Base-by-base conservation (phyloP, 352 stramenopile genomes). In the Pythium phragmiticola region DNA sequence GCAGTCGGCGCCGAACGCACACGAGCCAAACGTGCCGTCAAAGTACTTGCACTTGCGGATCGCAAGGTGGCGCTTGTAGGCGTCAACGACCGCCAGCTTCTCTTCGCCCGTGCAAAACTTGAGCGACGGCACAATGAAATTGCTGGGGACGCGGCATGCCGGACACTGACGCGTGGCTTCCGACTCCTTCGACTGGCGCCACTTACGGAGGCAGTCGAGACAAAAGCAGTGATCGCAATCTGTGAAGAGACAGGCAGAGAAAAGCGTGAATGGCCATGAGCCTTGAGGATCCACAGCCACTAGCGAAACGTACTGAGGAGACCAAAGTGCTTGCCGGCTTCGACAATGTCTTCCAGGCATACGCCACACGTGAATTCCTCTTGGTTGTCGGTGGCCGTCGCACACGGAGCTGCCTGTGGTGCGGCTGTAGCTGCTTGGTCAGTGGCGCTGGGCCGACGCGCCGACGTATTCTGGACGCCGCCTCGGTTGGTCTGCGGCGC, bases 31-130 rank as follows among this genome's bases (percentile, higher is more conserved):
- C 17, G 70, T 56, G 6, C 84, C 84, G 36, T 82, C 84, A 39
- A 92, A 92, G 66, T 92, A 90, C 58, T 90, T 90, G 78, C 84
- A 92, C 68, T 89, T 80, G 16, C 84, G 81, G 55, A 89, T 66
- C 14, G 82, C 73, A 51, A 92, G 68, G 57, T 92, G 84, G 17
- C 69, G 80, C 66, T 92, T 92, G 72, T 92, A 92, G 23, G 73
- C 80, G 14, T 82, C 78, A 14, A 90, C 75, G 11, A 81, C 75
- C 36, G 76, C 68, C 26, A 57, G 42, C 47, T 92, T 92, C 4
- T 76, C 75, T 2, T 78, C 75, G 26, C 84, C 84, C 26, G 73
- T 90, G 60, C 76, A 85, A 56, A 92, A 92, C 33, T 76, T 76
- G 37, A 90, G 80, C 36, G 84, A 92, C 39, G 84, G 84, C n/a